Conservation (phyloP, 1,139 yeast species). For the Cylindricascospora bacillispora region DNA sequence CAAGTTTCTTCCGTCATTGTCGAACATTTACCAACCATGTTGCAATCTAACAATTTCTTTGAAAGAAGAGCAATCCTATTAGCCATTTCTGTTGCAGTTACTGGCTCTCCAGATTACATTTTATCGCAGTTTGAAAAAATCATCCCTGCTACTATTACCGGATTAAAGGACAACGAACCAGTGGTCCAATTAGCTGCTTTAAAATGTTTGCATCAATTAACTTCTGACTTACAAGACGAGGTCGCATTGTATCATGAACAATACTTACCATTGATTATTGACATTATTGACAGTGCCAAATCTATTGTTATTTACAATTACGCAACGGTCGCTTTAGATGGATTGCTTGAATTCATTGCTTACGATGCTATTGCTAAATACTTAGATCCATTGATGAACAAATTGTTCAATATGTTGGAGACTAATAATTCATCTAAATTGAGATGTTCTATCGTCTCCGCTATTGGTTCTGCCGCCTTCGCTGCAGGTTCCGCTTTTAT, state of each 20-base stretch:
- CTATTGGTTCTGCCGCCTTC: slow-evolving; percentile 93
- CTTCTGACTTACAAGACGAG: slow-evolving; percentile 73
- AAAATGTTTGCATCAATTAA: slow-evolving; percentile 64
- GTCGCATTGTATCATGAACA: slow-evolving; percentile 74
- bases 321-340: slow-evolving; percentile 86
- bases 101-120: slow-evolving; percentile 91
- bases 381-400: slow-evolving; percentile 81
- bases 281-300: slow-evolving; percentile 75
- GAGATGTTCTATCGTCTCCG: slow-evolving; percentile 83
- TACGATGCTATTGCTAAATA: slow-evolving; percentile 74
- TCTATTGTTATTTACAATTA: slow-evolving; percentile 77
- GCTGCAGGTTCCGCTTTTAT: slow-evolving; percentile 82
- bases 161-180: slow-evolving; percentile 67
- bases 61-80: slow-evolving; percentile 84
- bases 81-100: slow-evolving; percentile 70
- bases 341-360: slow-evolving; percentile 81
- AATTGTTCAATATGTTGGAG: slow-evolving; percentile 71
- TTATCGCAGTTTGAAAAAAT: slow-evolving; percentile 63
- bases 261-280: slow-evolving; percentile 75
- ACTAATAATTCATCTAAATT: slow-evolving; percentile 48
- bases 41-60: slow-evolving; percentile 51
- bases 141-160: slow-evolving; percentile 59
- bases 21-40: slow-evolving; percentile 50
- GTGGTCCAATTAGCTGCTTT: slow-evolving; percentile 80
- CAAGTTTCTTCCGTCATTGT: slow-evolving; percentile 79